Conservation (phyloP, 805 yeast genomes). For the Nakazawaea ambrosiae region DNA sequence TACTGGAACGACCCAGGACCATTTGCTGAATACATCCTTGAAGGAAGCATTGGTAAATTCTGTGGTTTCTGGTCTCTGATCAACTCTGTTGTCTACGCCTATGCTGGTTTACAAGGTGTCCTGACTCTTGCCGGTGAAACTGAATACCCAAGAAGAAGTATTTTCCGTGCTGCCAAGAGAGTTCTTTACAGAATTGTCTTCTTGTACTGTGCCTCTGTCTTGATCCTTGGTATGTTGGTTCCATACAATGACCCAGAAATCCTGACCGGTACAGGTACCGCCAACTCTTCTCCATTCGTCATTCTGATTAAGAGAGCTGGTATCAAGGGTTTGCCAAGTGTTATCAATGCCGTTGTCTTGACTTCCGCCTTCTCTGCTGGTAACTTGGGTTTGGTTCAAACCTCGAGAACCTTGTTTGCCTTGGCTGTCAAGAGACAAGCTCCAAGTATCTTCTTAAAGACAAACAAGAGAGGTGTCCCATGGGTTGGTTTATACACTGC, state of each 20-base stretch:
- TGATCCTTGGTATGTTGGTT: conserved; percentile 27
- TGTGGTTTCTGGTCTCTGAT: conserved; percentile 37
- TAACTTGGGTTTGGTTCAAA: conserved; percentile 66
- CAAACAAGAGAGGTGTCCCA: conserved; percentile 16
- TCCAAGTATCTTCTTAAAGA: conserved; percentile 51
- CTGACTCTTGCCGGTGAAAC: conserved; percentile 26
- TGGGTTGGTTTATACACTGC: conserved; percentile 17
- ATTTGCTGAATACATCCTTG: conserved; percentile 37
- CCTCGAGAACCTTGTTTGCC: conserved; percentile 69
- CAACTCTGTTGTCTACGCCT: conserved; percentile 29
- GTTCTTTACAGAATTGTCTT: conserved; percentile 24
- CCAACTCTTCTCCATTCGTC: conserved; percentile 32
- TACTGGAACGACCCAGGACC: conserved; percentile 48
- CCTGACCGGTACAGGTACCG: conserved; percentile 18
- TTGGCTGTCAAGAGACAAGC: conserved; percentile 71
- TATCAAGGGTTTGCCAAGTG: conserved; percentile 27
- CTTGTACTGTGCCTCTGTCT: conserved; percentile 25
- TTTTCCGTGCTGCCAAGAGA: conserved; percentile 24
- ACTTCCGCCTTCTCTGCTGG: conserved; percentile 54
- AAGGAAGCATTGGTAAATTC: conserved; percentile 31
- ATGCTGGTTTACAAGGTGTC: conserved; percentile 26
- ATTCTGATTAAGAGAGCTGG: conserved; percentile 29
- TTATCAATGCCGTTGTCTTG: conserved; percentile 31
- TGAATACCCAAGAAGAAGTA: conserved; percentile 26
- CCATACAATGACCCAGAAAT: conserved; percentile 22